Evolutionary conservation across 176 grass and related monocot species (phyloP).

Genomic region (Lolium rigidum): DNA sequence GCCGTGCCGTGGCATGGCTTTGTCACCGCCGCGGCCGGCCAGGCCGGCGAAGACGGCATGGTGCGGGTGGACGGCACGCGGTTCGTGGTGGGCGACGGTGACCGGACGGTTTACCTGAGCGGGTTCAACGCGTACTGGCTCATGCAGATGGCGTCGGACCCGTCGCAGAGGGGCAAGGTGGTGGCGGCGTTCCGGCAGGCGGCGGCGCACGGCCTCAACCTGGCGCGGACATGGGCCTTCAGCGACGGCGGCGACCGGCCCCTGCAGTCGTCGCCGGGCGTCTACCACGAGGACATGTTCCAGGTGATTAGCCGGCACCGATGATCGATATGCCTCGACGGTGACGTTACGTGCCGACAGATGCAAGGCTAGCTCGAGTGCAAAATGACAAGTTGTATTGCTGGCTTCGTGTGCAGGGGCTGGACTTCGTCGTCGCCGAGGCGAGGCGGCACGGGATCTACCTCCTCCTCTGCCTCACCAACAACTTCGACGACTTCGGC

Average conservation of each 20-base stretch:
- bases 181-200: conserved; percentile 59
- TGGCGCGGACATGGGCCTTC: conserved; percentile 80
- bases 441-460: conserved; percentile 57
- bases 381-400: background rate
- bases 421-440: conserved; percentile 84
- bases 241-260: conserved; percentile 64
- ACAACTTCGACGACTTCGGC: conserved; percentile 80
- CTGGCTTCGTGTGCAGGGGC: conserved; percentile 38
- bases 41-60: background rate
- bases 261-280: conserved; percentile 67
- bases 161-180: conserved; percentile 45
- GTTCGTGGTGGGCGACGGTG: conserved; percentile 45
- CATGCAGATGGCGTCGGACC: conserved; percentile 62
- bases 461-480: conserved; percentile 77
- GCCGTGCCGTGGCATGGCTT: background rate
- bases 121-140: conserved; percentile 97
- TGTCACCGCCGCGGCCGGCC: background rate
- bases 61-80: conserved; percentile 44
- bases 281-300: conserved; percentile 79
- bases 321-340: too few species aligned
- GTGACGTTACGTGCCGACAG: background rate
- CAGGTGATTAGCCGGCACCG: conserved; percentile 33
- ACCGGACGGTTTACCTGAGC: conserved; percentile 59
- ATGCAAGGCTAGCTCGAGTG: background rate
- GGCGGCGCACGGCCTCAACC: conserved; percentile 52